Percentiles rank a stretch among this genome's conserved stretches.
Conservation (phyloP, 164 flowering plant species). For the Tinospora cordifolia region DNA sequence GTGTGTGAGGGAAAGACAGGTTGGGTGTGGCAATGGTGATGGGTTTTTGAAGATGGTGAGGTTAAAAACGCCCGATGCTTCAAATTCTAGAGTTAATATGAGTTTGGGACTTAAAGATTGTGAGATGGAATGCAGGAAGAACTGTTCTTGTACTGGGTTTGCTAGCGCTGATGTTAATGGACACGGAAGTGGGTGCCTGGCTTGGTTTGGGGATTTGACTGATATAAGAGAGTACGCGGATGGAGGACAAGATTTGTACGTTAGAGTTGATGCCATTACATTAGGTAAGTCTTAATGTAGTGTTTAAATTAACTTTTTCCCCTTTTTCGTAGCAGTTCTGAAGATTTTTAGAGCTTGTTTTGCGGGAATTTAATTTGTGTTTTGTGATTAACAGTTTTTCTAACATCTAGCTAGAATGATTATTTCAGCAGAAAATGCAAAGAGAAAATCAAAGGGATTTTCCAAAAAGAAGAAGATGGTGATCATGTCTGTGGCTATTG, state of each 20-base stretch:
- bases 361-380: too few species aligned
- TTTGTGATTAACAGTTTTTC: too few species aligned
- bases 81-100: neutral
- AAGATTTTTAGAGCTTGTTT: too few species aligned
- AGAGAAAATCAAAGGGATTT: neutral
- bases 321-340: too few species aligned
- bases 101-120: neutral
- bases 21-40: conserved; percentile 7
- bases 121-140: neutral
- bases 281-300: neutral
- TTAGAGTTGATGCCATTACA: neutral
- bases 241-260: conserved; percentile 7
- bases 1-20: conserved; percentile 8
- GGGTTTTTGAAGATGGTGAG: conserved; percentile 6
- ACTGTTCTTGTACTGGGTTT: conserved; percentile 8
- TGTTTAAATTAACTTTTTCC: neutral
- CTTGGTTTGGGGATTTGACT: conserved; percentile 6
- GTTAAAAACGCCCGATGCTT: conserved; percentile 12
- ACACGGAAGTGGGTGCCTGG: neutral
- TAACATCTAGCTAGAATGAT: neutral
- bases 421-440: neutral
- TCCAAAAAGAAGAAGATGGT: neutral
- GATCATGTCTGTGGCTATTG: neutral
- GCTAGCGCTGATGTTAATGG: neutral
- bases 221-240: conserved; percentile 1